Evolutionary conservation across 192 early-diverging fungal species (phyloP).

Genomic region (Rhizophlyctis rosea): DNA sequence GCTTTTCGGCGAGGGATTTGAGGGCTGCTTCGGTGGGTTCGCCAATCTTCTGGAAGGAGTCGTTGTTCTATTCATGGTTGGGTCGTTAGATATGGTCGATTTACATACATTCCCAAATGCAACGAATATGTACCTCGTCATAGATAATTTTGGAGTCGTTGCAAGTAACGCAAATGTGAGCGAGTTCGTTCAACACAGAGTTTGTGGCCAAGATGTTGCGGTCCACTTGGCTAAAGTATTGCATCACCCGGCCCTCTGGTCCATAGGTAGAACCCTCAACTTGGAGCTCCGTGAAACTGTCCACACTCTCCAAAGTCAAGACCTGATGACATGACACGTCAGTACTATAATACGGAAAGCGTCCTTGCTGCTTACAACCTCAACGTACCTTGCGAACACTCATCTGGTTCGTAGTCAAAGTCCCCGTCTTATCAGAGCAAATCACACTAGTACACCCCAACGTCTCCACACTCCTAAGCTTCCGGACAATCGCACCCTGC

Average conservation of each 20-base stretch:
- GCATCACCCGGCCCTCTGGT: conserved; percentile 69
- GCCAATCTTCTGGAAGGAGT: conserved; percentile 74
- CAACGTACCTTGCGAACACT: conserved; percentile 42
- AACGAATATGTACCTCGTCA: conserved; percentile 62
- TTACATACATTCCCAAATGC: no score
- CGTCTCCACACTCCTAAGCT: conserved; percentile 90
- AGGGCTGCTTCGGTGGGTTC: conserved; percentile 99
- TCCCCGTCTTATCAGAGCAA: conserved; percentile 99
- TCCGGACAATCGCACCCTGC: conserved; percentile 93
- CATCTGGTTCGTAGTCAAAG: conserved; percentile 98
- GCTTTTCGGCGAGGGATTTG: conserved; percentile 88
- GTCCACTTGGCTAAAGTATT: conserved; percentile 42
- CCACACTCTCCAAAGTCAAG: conserved; percentile 48
- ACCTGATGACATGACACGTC: no score
- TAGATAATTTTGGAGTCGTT: conserved; percentile 88
- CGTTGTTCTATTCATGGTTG: conserved; percentile 44
- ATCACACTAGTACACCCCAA: conserved; percentile 96
- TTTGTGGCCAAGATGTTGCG: conserved; percentile 49
- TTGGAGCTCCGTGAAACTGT: conserved; percentile 61
- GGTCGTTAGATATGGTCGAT: no score
- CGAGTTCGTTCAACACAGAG: conserved; percentile 65
- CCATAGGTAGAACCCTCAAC: conserved; percentile 86
- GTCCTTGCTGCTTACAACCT: not conserved
- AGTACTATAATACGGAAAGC: no score
- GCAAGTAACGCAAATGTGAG: conserved; percentile 81